Evolutionary conservation across 768 basidiomycete genomes (phyloP).

Genomic region (Podaxis pistillaris): DNA sequence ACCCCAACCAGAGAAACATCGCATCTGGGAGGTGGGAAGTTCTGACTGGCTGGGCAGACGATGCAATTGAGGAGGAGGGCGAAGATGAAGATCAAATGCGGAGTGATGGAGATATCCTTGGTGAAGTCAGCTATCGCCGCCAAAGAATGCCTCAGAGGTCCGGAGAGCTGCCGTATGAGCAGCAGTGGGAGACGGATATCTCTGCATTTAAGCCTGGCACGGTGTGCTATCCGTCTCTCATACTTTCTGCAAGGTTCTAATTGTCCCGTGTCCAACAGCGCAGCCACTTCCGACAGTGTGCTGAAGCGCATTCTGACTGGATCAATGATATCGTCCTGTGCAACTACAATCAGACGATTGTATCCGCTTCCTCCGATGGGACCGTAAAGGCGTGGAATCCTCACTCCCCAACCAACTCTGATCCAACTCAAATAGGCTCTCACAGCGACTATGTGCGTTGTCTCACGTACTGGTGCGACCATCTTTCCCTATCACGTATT

Average conservation of each 20-base stretch:
- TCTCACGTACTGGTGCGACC: slow-evolving; percentile 64
- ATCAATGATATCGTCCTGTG: slow-evolving; percentile 92
- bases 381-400: slow-evolving; percentile 94
- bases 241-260: slow-evolving; percentile 7
- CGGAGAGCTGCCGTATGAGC: slow-evolving; percentile 58
- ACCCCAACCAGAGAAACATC: slow-evolving; percentile 22
- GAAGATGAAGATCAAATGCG: slow-evolving; percentile 59
- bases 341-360: slow-evolving; percentile 89
- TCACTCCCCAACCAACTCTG: slow-evolving; percentile 55
- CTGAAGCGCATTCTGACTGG: slow-evolving; percentile 93
- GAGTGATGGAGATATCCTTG: slow-evolving; percentile 77
- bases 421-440: slow-evolving; percentile 67
- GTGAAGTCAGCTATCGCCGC: slow-evolving; percentile 53
- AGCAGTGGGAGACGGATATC: slow-evolving; percentile 77
- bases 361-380: slow-evolving; percentile 95
- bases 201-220: slow-evolving; percentile 45
- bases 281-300: slow-evolving; percentile 80
- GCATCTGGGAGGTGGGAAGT: slow-evolving; percentile 64
- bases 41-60: slow-evolving; percentile 83
- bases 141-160: slow-evolving; percentile 33
- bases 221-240: slow-evolving; percentile 35
- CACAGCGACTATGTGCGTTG: slow-evolving; percentile 89
- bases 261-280: slow-evolving; percentile 30
- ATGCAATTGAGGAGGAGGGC: slow-evolving; percentile 60
- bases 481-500: background rate